phyloP scores from a whole-genome alignment of 495 filamentous ascomycete genomes.

The Talaromyces liani region DNA sequence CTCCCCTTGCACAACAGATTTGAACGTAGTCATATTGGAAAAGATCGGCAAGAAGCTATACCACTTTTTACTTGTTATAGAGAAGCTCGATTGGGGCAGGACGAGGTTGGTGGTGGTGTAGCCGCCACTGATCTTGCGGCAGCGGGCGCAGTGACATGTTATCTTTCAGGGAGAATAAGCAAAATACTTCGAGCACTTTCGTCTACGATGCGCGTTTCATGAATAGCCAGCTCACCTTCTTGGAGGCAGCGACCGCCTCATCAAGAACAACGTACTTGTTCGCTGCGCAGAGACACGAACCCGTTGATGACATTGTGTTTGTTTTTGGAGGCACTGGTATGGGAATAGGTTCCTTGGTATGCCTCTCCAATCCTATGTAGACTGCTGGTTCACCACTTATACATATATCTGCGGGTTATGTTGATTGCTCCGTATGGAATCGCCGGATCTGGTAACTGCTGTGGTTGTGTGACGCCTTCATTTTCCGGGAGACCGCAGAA shows the following conservation, averaged over 20 bases:
- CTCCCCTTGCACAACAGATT: neutral
- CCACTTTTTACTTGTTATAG: neutral
- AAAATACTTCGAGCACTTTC: too few relatives aligned
- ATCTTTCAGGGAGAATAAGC: neutral
- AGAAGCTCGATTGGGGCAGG: neutral
- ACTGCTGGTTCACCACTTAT: too few relatives aligned
- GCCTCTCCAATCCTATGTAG: too few relatives aligned
- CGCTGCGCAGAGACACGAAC: neutral
- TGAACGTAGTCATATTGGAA: neutral
- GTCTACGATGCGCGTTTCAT: too few relatives aligned
- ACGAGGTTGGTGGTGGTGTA: neutral
- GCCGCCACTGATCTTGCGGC: neutral
- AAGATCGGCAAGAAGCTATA: neutral
- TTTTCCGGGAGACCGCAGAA: too few relatives aligned
- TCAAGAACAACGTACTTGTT: neutral
- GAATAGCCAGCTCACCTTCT: neutral
- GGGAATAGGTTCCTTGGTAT: too few relatives aligned
- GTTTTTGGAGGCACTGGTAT: too few relatives aligned
- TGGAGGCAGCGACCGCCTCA: neutral
- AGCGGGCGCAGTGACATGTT: neutral
- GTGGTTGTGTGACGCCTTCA: too few relatives aligned
- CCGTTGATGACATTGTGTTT: neutral
- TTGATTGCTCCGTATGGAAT: too few relatives aligned
- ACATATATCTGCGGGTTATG: too few relatives aligned
- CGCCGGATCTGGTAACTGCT: too few relatives aligned